Evolutionary conservation across 75 land plant species (phyloP), one percentile per base, ranked within the genome.

Genomic region (Cunninghamia lanceolata): DNA sequence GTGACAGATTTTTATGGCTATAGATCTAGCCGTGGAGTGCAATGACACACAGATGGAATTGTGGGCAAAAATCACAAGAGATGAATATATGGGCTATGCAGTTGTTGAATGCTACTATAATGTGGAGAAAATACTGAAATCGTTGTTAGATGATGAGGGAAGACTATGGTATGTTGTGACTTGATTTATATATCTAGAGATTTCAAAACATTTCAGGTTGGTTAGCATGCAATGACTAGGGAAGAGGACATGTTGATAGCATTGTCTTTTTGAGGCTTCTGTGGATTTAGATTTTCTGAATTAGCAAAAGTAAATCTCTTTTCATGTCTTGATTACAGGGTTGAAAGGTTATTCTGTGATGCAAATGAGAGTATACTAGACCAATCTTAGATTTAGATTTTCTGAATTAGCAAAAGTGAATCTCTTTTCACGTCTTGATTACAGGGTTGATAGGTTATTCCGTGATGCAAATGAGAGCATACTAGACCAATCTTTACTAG

Each of bases 31-130:
- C 13, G 43, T 90, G 86, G 96, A 92, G 54, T 89, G 93, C 82
- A 95, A 94, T 83, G 94, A 92, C 85, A 86, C 91, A 14, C 93
- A 93, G 71, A 82, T 25, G 47, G 99, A 98, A 84, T 90, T 98
- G 17, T 94, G 96, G 95, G 94, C 86, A 46, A 89, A 91, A 87
- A 91, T 98, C 53, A 83, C 79, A 16, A 92, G 86, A 85, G 99
- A 98, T 89, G 93, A 96, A 53, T 98, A 98, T 89, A 95, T 98
- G 99, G 90, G 86, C 34, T 95, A 90, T 91, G 99, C 99, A 52
- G 94, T 96, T 79, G 85, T 92, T 81, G 99, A 98, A 84, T 92
- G 95, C 66, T 98, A 92, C 87, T 87, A 90, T 85, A 91, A 90
- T 84, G 79, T 97, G 63, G 90, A 94, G 86, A 88, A 82, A 53